phyloP scores from a whole-genome alignment of 257 asterid species.

The Capsicum baccatum region DNA sequence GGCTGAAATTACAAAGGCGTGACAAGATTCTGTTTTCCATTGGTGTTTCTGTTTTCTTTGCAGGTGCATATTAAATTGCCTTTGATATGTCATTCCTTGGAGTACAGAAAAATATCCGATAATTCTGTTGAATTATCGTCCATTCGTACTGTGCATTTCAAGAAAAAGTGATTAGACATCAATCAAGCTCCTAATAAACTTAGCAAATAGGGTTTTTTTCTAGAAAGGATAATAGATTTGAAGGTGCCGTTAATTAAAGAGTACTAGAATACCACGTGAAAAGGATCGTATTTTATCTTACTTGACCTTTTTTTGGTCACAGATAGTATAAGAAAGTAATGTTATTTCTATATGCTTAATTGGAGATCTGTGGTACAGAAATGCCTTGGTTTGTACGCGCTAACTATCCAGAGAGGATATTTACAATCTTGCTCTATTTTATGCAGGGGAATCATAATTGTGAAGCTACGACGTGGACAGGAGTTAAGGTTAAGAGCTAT shows the following conservation, averaged over 20 bases:
- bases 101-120: background rate
- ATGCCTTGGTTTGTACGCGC: background rate
- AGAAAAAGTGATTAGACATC: background rate
- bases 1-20: background rate
- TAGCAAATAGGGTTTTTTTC: background rate
- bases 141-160: background rate
- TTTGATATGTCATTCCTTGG: background rate
- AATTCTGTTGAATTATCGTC: background rate
- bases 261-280: background rate
- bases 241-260: background rate
- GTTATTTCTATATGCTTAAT: background rate
- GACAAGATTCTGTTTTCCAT: background rate
- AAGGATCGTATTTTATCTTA: background rate
- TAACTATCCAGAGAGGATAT: background rate
- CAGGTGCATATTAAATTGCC: background rate
- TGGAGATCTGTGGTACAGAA: background rate
- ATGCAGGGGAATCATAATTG: conserved; percentile 90
- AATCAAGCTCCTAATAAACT: background rate
- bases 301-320: background rate
- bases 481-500: conserved; percentile 91
- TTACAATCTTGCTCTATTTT: conserved; percentile 15
- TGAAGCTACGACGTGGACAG: conserved; percentile 97
- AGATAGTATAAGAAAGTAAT: background rate
- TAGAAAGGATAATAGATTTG: background rate
- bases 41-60: background rate